phyloP scores from a whole-genome alignment of 2,329 filamentous ascomycete genomes.

The Claviceps quebecensis region DNA sequence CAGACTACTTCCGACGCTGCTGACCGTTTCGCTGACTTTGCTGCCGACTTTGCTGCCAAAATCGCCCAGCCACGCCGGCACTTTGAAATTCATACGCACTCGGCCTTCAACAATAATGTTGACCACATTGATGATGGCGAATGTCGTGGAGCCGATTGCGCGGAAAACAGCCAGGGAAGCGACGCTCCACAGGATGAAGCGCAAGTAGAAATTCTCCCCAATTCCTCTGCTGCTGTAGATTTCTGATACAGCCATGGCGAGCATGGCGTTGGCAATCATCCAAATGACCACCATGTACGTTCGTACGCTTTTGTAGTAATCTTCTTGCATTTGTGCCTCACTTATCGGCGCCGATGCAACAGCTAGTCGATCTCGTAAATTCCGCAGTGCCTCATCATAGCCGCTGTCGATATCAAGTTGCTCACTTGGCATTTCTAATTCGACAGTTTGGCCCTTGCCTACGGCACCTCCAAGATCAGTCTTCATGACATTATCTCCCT shows the following conservation, averaged over 20 bases:
- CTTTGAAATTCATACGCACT: conserved; percentile 44
- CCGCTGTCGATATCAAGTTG: conserved; percentile 96
- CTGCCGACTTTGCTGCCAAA: conserved; percentile 30
- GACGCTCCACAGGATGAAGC: conserved; percentile 86
- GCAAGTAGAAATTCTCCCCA: conserved; percentile 76
- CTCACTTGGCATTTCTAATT: conserved; percentile 94
- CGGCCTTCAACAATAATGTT: conserved; percentile 80
- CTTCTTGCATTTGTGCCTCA: conserved; percentile 82
- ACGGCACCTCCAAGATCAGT: conserved; percentile 84
- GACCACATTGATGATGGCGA: conserved; percentile 69
- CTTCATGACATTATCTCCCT: conserved; percentile 90
- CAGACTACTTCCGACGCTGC: conserved; percentile 25
- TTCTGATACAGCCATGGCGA: conserved; percentile 88
- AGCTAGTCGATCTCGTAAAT: conserved; percentile 84
- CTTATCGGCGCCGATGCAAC: conserved; percentile 48
- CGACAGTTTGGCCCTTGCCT: conserved; percentile 66
- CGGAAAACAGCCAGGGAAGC: conserved; percentile 78
- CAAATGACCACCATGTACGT: conserved; percentile 96
- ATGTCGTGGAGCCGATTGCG: conserved; percentile 67
- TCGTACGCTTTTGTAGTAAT: conserved; percentile 93
- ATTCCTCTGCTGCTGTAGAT: conserved; percentile 61
- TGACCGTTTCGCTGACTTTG: conserved; percentile 18
- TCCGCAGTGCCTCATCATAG: conserved; percentile 92
- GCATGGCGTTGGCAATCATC: conserved; percentile 83
- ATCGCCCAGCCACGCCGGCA: conserved; percentile 29